Percentiles rank a stretch among this genome's conserved stretches.
Conservation (phyloP, 1,139 yeast species). For the Yamadazyma membranifaciens region DNA sequence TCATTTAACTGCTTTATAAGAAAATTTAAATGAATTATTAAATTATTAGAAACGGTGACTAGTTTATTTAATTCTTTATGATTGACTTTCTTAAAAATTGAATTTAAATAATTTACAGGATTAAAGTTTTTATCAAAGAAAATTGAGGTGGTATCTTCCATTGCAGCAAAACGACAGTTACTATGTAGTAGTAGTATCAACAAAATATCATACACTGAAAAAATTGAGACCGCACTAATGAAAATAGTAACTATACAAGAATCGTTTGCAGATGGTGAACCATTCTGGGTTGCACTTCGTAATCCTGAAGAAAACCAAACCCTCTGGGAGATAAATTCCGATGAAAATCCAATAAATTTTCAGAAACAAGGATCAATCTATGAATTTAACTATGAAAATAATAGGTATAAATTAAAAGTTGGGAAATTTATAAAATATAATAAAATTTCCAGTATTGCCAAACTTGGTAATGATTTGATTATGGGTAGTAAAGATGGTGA, state of each 20-base stretch:
- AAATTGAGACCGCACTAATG: constrained; percentile 9
- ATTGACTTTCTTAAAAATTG: constrained; percentile 30
- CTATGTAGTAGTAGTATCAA: background rate
- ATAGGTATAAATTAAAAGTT: constrained; percentile 7
- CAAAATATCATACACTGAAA: background rate
- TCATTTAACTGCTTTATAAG: constrained; percentile 53
- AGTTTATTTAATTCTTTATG: constrained; percentile 25
- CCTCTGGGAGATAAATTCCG: constrained; percentile 12
- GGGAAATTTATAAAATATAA: constrained; percentile 8
- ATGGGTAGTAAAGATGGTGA: constrained; percentile 48
- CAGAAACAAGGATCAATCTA: constrained; percentile 2
- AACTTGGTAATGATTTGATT: constrained; percentile 17
- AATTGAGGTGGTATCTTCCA: constrained; percentile 24
- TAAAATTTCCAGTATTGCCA: constrained; percentile 10
- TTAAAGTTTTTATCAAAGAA: constrained; percentile 42
- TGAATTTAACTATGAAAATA: constrained; percentile 3
- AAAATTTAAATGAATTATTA: constrained; percentile 60
- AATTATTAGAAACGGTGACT: constrained; percentile 30
- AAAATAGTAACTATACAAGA: constrained; percentile 38
- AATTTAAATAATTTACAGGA: constrained; percentile 37
- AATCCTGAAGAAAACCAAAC: constrained; percentile 24
- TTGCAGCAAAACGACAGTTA: background rate
- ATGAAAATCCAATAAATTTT: constrained; percentile 1
- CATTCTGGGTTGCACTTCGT: constrained; percentile 42
- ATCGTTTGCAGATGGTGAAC: constrained; percentile 38